phyloP scores from a whole-genome alignment of 2,329 filamentous ascomycete species.

The Aureobasidium pullulans region DNA sequence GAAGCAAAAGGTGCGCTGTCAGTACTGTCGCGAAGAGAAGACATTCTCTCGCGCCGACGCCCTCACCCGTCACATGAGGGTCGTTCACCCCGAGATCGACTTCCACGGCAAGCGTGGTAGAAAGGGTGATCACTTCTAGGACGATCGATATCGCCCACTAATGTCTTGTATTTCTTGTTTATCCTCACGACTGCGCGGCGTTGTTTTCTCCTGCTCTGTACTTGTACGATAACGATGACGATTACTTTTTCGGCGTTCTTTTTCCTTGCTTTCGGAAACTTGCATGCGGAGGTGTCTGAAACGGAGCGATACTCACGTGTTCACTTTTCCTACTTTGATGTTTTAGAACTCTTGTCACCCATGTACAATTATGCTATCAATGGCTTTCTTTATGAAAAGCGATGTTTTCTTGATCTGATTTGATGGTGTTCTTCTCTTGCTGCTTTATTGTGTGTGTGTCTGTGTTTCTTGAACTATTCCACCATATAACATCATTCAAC shows the following conservation, averaged over 20 bases:
- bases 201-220: not conserved
- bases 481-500: too few species aligned
- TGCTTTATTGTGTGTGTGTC: not conserved
- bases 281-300: not conserved
- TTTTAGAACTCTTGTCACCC: not conserved
- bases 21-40: constrained; percentile 91
- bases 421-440: not conserved
- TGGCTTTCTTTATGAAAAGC: not conserved
- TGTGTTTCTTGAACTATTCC: not conserved
- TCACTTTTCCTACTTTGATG: not conserved
- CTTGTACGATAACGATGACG: constrained; percentile 12
- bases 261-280: not conserved
- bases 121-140: constrained; percentile 11
- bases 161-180: not conserved
- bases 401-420: not conserved
- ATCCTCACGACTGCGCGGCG: not conserved
- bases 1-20: constrained; percentile 91
- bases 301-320: not conserved
- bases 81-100: constrained; percentile 84
- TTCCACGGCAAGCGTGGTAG: constrained; percentile 59
- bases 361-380: constrained; percentile 7
- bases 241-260: not conserved
- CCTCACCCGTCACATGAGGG: constrained; percentile 85
- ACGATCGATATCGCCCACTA: not conserved
- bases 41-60: constrained; percentile 95